A percentile compares a stretch with the other conserved stretches of the same genome.
Conservation (phyloP, 163 green algal genomes). For the Chlamydomonas reinhardtii region DNA sequence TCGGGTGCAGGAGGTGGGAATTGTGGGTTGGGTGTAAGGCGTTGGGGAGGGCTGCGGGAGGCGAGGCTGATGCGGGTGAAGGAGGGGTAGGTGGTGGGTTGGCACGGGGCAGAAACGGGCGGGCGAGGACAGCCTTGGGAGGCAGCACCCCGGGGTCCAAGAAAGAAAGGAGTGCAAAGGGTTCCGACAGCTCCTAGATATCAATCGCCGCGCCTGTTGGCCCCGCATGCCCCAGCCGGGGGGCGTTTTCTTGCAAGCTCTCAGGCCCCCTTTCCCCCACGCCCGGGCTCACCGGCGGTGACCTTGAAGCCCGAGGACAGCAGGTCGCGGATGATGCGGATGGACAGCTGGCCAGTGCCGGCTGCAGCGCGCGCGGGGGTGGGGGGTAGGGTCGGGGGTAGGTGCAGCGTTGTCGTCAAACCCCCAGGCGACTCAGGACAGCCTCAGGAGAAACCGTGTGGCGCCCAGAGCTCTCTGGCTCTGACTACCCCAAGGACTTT, state of each 20-base stretch:
- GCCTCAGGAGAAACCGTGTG: neutral
- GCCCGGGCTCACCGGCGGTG: conserved; percentile 22
- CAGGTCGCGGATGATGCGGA: conserved; percentile 34
- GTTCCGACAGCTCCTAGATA: no score
- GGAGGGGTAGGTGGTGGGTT: no score
- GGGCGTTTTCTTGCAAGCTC: no score
- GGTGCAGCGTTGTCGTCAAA: neutral
- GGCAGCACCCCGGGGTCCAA: no score
- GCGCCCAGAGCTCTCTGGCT: neutral
- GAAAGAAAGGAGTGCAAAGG: neutral
- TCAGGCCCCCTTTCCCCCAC: no score
- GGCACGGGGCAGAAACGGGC: no score
- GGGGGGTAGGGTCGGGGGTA: neutral
- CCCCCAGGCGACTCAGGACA: neutral
- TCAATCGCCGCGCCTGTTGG: no score
- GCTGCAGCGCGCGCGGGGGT: neutral
- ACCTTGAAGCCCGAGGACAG: conserved; percentile 42
- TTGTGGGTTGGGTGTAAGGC: neutral
- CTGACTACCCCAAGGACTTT: neutral
- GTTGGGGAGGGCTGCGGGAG: no score
- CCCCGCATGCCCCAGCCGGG: no score
- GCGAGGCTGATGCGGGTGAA: neutral
- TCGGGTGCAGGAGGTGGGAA: neutral
- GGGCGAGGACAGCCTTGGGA: neutral
- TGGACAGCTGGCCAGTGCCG: conserved; percentile 18